Base-by-base conservation (phyloP, 495 filamentous ascomycete species). In the Bombardia bombarda region DNA sequence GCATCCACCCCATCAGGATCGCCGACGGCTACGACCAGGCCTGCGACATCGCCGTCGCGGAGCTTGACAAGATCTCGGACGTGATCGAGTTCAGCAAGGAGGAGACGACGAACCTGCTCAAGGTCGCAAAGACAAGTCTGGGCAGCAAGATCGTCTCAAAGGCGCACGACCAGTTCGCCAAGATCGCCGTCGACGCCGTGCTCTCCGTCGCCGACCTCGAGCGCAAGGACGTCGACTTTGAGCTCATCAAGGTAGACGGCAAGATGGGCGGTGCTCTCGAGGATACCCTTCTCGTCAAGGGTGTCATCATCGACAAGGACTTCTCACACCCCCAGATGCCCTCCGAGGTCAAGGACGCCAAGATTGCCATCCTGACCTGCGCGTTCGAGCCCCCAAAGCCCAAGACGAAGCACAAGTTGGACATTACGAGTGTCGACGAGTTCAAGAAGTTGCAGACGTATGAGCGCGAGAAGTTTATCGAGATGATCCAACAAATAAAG, bases 321-420 rank as follows among this genome's bases (percentile, higher is more conserved):
- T 97, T 99, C 71, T 99, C 92, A 24, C 92, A 99, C 65, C 93
- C 92, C 13, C 92, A 99, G 64, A 99, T 99, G 92, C 92, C 92
- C 21, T 82, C 81, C 38, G 84, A 95, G 63, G 90, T 99, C 40
- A 73, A 68, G 42, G 86, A 99, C 66, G 92, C 93, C 53, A 97
- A 96, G 69, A 75, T 99, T 55, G 92, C 92, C 31, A 97, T 99
- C 55, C 72, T 99, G 34, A 99, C 92, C 32, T 99, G 92, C 61
- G 89, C 92, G 1, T 97, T 99, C 63, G 92, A 99, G 69, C 92
- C 92, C n/a, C 92, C 92, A 13, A 99, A 99, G 75, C 92, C 92
- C 36, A 99, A 99, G 80, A 99, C 92, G 20, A 99, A 99, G 78
- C 92, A 99, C 70, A 95, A 95, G 77, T 77, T 99, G 23, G 93